phyloP scores from a whole-genome alignment of 2,329 filamentous ascomycete species.

The Coleophoma crateriformis region DNA sequence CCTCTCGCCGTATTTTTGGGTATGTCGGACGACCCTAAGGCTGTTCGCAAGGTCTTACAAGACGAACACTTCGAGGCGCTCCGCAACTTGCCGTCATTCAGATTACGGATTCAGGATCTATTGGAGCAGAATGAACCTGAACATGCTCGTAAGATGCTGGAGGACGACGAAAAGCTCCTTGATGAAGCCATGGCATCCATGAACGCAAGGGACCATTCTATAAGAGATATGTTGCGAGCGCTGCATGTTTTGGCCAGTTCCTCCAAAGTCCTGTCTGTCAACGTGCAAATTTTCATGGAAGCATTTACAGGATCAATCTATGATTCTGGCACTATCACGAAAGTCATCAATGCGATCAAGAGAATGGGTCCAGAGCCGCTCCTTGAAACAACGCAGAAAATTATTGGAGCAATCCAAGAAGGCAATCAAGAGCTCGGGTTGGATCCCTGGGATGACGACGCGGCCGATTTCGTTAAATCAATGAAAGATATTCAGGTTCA shows the following conservation, averaged over 20 bases:
- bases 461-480: slow-evolving; percentile 13
- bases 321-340: slow-evolving; percentile 46
- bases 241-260: slow-evolving; percentile 37
- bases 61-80: slow-evolving; percentile 61
- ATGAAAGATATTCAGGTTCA: slow-evolving; percentile 32
- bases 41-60: slow-evolving; percentile 36
- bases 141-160: slow-evolving; percentile 47
- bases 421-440: slow-evolving; percentile 18
- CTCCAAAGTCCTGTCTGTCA: slow-evolving; percentile 7
- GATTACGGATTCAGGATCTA: slow-evolving; percentile 41
- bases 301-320: slow-evolving; percentile 49
- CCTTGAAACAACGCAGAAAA: slow-evolving; percentile 33
- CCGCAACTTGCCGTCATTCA: slow-evolving; percentile 66
- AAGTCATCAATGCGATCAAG: slow-evolving; percentile 40
- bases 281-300: slow-evolving; percentile 52
- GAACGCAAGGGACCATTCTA: slow-evolving; percentile 30
- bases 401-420: slow-evolving; percentile 27
- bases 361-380: slow-evolving; percentile 51
- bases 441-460: slow-evolving; percentile 22
- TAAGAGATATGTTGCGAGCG: slow-evolving; percentile 39
- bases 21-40: slow-evolving; percentile 22
- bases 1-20: slow-evolving; percentile 60
- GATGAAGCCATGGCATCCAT: slow-evolving; percentile 31
- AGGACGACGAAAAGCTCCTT: slow-evolving; percentile 53
- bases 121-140: slow-evolving; percentile 36